Evolutionary conservation across 352 stramenopile species (phyloP).

Genomic region (Phytopythium chamaehyphon): DNA sequence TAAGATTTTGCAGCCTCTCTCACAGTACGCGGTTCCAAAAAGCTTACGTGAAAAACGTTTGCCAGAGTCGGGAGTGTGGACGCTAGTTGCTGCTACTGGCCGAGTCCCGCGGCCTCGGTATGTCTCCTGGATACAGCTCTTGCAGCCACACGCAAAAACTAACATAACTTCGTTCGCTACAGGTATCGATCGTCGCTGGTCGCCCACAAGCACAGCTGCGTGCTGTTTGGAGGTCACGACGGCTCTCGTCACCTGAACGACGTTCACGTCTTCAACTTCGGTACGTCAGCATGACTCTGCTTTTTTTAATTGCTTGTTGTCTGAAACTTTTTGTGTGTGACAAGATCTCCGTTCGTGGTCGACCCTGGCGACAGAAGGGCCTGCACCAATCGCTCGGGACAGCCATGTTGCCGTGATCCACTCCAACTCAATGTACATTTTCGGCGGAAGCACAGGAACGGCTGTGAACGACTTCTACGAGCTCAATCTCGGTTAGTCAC

Average conservation of each 20-base stretch:
- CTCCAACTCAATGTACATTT: constrained; percentile 93
- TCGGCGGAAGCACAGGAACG: constrained; percentile 93
- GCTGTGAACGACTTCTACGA: constrained; percentile 99
- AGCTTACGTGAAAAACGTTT: too few species aligned
- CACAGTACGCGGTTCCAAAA: too few species aligned
- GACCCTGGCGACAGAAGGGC: constrained; percentile 85
- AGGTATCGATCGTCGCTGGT: constrained; percentile 90
- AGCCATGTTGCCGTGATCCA: constrained; percentile 95
- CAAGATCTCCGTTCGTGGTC: constrained; percentile 85
- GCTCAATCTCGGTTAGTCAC: constrained; percentile 67
- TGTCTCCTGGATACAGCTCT: neutral
- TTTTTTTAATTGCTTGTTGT: neutral
- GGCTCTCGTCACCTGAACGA: constrained; percentile 97
- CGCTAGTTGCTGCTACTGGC: constrained; percentile 68
- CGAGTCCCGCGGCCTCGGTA: constrained; percentile 67
- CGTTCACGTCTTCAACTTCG: constrained; percentile 97
- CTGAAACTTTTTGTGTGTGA: neutral
- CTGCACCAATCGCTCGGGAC: constrained; percentile 93
- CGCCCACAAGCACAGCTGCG: constrained; percentile 90
- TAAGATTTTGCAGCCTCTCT: too few species aligned
- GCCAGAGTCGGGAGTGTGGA: constrained; percentile 83
- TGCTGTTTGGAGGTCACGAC: constrained; percentile 97
- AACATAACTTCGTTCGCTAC: too few species aligned
- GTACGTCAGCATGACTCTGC: constrained; percentile 28
- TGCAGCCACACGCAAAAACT: too few species aligned